Conservation (phyloP, 768 basidiomycete species). For the Collybiopsis luxurians region DNA sequence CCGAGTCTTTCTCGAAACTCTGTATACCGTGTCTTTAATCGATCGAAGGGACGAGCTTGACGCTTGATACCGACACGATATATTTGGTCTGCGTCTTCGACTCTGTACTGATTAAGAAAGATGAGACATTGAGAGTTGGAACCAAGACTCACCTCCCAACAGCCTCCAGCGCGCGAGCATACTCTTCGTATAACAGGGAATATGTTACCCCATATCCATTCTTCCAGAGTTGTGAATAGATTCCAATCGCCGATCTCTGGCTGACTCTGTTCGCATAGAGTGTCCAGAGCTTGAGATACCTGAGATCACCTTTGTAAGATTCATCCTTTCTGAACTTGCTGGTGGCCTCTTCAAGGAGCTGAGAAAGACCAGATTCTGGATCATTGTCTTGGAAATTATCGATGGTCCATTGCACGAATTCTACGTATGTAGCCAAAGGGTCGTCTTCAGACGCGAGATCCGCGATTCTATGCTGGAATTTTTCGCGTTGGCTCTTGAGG, state of each 20-base stretch:
- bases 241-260: slow-evolving; percentile 59
- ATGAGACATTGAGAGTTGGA: slow-evolving; percentile 2
- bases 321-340: slow-evolving; percentile 77
- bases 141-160: slow-evolving; percentile 63
- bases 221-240: slow-evolving; percentile 72
- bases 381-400: slow-evolving; percentile 74
- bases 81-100: slow-evolving; percentile 73
- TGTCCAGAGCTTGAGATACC: slow-evolving; percentile 92
- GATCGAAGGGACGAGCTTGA: slow-evolving; percentile 77
- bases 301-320: slow-evolving; percentile 82
- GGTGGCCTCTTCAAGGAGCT: slow-evolving; percentile 83
- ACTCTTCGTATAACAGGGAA: slow-evolving; percentile 87
- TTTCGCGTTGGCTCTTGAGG: slow-evolving; percentile 15
- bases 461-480: slow-evolving; percentile 37
- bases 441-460: slow-evolving; percentile 70
- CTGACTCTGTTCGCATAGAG: slow-evolving; percentile 82
- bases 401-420: slow-evolving; percentile 88
- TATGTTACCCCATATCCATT: slow-evolving; percentile 76
- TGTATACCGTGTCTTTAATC: slow-evolving; percentile 76
- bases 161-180: slow-evolving; percentile 75
- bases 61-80: slow-evolving; percentile 82
- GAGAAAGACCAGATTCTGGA: slow-evolving; percentile 68
- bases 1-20: slow-evolving; percentile 82
- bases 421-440: slow-evolving; percentile 79
- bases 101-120: slow-evolving; percentile 40